Evolutionary conservation across 768 basidiomycete genomes (phyloP), one percentile per base, ranked within the genome.

Genomic region (Cystobasidiopsis lactophilus): DNA sequence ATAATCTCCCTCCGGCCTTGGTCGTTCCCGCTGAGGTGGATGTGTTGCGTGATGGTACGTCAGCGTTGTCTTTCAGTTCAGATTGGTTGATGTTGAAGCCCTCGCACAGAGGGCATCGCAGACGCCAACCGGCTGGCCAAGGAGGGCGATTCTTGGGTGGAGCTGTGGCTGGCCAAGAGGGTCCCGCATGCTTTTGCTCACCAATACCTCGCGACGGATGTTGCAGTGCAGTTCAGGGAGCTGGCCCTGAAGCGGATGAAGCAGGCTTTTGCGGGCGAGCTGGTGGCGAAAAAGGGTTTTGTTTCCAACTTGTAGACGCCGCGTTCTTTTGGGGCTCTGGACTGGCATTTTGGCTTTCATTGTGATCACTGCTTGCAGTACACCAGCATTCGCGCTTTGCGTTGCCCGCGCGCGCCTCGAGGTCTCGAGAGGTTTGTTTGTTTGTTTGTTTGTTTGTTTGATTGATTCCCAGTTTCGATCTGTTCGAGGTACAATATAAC

Each of bases 131-230:
- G 50, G 21, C 27, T 54, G 24, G 33, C 26, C 3, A 23, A 24
- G 24, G 53, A 54, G 23, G 35, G 30, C 23, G 27, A 27, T 7
- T 5, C 23, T 16, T 54, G 51, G 52, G 43, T 23, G 5, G 35
- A 54, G 29, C 41, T 50, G 23, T 54, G 53, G 53, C 39, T 54
- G 2, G 53, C 53, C 2, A 35, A 39, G 29, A 10, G 50, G 2
- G 53, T 54, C 9, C 53, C 53, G 5, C 53, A 54, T 37, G 52
- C 53, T 3, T 54, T 54, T 49, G 52, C 53, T 5, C 53, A 53
- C n/a, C 53, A 54, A 40, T 23, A 26, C n/a, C 3, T 4, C 13
- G 53, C 53, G n/a, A 51, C 50, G 18, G 50, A 51, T 13, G 21
- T 26, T 14, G 51, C 53, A 19, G 53, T 40, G 10, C 24, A 50